Evolutionary conservation across 2,329 filamentous ascomycete genomes (phyloP), one percentile per base, ranked within the genome.

Genomic region (Gaeumannomyces tritici): DNA sequence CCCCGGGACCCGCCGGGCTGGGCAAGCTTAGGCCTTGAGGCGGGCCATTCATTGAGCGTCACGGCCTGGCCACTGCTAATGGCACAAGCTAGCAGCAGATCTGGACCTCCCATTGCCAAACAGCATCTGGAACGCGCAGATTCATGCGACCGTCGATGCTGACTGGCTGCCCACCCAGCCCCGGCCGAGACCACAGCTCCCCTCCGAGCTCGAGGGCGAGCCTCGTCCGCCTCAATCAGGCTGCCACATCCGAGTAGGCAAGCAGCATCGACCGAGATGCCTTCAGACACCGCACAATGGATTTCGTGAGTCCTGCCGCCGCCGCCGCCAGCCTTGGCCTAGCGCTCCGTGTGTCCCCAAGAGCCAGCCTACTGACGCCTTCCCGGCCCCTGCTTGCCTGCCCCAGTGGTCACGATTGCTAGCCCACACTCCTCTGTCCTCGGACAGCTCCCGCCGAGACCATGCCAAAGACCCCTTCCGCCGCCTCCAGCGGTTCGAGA

Each of bases 351-450:
- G 24, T 33, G 5, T 35, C 33, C 15, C 33, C 33, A 35, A 35
- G 13, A 8, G 26, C 42, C n/a, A 15, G 51, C 60, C 9, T 24
- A 51, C 60, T 61, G 64, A 62, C 54, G 57, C 28, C 57, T 61
- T 35, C 55, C 60, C 55, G 64, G 55, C 62, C 56, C 33, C 33
- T 35, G 33, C 33, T 13, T 35, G 33, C 11, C 33, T 15, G 61
- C 63, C 64, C 33, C 68, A 88, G 85, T 89, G 85, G 85, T 84
- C 84, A 77, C 83, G 85, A 75, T 79, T 88, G 75, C 77, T 88
- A 77, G 85, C 84, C 72, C 83, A 81, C 68, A 82, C 80, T 66
- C 79, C 84, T 71, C 77, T 88, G 68, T 82, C 82, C 68, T 76
- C 82, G 68, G 79, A 78, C 67, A 76, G 73, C 71, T 78, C 83